Conservation (phyloP, 306 rosid species). For the Quercus glauca region DNA sequence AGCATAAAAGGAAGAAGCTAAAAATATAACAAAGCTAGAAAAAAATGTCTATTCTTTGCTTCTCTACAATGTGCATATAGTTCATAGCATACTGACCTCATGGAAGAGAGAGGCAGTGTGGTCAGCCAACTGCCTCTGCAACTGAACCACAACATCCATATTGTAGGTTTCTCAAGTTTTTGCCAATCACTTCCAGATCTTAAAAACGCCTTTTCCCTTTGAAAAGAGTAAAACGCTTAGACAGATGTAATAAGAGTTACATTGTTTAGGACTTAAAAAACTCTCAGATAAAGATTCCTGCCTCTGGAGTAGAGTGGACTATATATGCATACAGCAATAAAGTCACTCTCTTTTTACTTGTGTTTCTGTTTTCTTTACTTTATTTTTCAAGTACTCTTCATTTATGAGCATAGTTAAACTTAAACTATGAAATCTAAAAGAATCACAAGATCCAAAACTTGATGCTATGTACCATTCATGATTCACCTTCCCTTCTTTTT, state of each 20-base stretch:
- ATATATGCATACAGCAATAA: constrained; percentile 17
- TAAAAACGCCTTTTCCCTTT: constrained; percentile 7
- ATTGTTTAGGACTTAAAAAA: constrained; percentile 1
- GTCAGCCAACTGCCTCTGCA: constrained; percentile 51
- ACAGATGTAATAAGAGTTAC: constrained; percentile 10
- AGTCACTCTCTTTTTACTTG: constrained; percentile 1
- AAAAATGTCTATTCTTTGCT: background rate
- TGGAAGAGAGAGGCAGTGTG: constrained; percentile 58
- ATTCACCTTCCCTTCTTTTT: constrained; percentile 26
- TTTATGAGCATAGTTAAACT: constrained; percentile 17
- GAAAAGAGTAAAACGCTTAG: constrained; percentile 13
- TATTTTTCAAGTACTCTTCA: constrained; percentile 14
- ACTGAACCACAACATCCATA: constrained; percentile 47
- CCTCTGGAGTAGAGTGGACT: background rate
- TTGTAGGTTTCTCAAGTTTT: constrained; percentile 28
- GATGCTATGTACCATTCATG: constrained; percentile 28
- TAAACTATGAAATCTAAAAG: constrained; percentile 5
- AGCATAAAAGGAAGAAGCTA: background rate
- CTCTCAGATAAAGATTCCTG: constrained; percentile 1
- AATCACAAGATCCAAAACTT: constrained; percentile 41
- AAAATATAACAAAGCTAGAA: background rate
- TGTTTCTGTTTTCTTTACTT: constrained; percentile 22
- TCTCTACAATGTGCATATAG: constrained; percentile 4
- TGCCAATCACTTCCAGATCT: constrained; percentile 14
- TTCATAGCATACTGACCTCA: constrained; percentile 45